Conservation (phyloP, 345 rosid species). For the Brassica juncea region DNA sequence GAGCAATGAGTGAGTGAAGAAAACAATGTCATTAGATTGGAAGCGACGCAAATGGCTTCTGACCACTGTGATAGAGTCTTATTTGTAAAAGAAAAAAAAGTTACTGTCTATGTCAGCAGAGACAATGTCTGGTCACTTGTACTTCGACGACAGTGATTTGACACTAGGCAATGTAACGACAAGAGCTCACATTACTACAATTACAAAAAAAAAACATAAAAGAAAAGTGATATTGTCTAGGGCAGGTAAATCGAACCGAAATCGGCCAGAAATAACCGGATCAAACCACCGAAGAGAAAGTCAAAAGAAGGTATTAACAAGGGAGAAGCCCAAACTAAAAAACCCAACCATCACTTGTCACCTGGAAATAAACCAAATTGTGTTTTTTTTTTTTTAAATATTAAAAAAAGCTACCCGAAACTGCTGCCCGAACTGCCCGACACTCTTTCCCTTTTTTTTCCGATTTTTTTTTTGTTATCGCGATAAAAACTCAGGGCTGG, state of each 20-base stretch:
- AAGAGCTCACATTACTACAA: not conserved
- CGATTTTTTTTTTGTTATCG: not conserved
- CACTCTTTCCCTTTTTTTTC: not conserved
- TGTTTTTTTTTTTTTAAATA: too few species aligned
- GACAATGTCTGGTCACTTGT: slow-evolving; percentile 30
- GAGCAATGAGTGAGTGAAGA: too few species aligned
- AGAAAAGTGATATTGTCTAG: not conserved
- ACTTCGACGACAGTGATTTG: slow-evolving; percentile 32
- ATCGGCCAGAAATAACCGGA: not conserved
- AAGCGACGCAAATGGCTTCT: not conserved
- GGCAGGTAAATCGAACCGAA: slow-evolving; percentile 7
- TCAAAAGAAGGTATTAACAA: not conserved
- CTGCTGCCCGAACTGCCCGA: slow-evolving; percentile 52
- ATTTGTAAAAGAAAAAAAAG: not conserved
- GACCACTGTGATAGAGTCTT: not conserved
- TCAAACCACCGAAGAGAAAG: not conserved
- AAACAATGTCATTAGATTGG: not conserved
- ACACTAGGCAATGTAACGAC: slow-evolving; percentile 29
- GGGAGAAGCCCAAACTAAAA: too few species aligned
- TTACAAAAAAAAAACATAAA: not conserved
- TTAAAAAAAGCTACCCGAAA: slow-evolving; percentile 32
- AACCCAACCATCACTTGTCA: not conserved
- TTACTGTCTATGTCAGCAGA: slow-evolving; percentile 3
- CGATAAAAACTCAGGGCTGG: slow-evolving; percentile 5
- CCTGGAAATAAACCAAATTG: not conserved